phyloP scores from a whole-genome alignment of 257 asterid species.

The Verbena officinalis region DNA sequence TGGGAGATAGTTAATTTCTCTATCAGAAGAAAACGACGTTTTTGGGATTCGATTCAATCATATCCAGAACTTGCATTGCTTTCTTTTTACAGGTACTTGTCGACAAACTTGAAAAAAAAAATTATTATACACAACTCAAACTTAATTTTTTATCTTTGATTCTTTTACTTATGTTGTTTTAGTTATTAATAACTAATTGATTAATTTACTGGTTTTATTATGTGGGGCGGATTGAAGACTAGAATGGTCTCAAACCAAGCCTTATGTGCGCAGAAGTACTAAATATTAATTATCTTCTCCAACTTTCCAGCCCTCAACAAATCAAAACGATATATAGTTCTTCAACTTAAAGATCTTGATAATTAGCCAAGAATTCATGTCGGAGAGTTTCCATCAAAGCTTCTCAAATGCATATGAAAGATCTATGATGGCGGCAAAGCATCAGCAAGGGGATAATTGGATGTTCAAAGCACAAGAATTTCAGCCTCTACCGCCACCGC shows the following conservation, averaged over 20 bases:
- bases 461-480: slow-evolving; percentile 39
- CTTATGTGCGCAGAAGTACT: no score
- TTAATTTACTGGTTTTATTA: not conserved
- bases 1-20: slow-evolving; percentile 17
- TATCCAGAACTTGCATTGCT: slow-evolving; percentile 30
- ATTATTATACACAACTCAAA: not conserved
- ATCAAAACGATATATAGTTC: no score
- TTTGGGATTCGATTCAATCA: slow-evolving; percentile 30
- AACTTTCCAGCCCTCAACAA: no score
- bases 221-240: not conserved
- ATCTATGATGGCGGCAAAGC: slow-evolving; percentile 31
- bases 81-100: slow-evolving; percentile 28
- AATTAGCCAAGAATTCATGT: slow-evolving; percentile 34
- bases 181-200: not conserved
- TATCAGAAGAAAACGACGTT: slow-evolving; percentile 37
- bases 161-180: not conserved
- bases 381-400: slow-evolving; percentile 46
- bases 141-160: not conserved
- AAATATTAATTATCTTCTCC: no score
- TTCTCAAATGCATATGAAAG: slow-evolving; percentile 45
- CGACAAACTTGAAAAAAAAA: slow-evolving; percentile 1
- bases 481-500: slow-evolving; percentile 26
- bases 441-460: slow-evolving; percentile 30
- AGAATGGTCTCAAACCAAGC: no score
- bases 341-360: slow-evolving; percentile 8